Base-by-base conservation (phyloP, 768 basidiomycete species). In the Trametes maxima region DNA sequence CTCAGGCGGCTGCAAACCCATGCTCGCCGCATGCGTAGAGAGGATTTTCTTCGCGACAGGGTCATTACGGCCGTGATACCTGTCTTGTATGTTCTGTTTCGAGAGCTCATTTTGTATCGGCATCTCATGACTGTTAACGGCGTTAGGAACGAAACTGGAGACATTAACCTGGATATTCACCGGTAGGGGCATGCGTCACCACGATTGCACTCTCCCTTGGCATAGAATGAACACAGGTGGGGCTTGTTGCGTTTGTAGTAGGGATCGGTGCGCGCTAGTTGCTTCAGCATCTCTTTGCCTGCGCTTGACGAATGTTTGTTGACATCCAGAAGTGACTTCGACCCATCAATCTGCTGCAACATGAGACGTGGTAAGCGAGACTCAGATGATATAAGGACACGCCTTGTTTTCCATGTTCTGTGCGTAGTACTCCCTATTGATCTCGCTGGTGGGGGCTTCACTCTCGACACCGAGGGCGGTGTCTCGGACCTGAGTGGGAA, bases 181-280 rank as follows among this genome's bases (percentile, higher is more conserved):
- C 87, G 75, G 74, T 94, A 98, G 1, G 97, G 97, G 73, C 97
- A 99, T 61, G 96, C 94, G 14, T 78, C 76, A 7, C 97, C 97
- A 44, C 97, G 85, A 42, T 82, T 93, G 73, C 97, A 99, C 57
- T 95, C 91, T 0, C 97, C 97, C 76, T 98, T 99, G 51, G 83
- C 88, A 71, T 88, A 98, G 82, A 98, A 98, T 2, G 92, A 93
- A 74, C 97, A 99, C 14, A 97, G 71, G 65, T 98, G 91, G 47
- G 97, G 94, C 57, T 90, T 79, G 76, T 98, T 99, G 58, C 96
- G 88, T 75, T 98, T 97, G 79, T 98, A 98, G 73, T 94, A 94
- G 0, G 97, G 97, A 69, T 98, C 96, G 33, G 92, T 92, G 66
- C 96, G 85, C 22, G 97, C 97, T 12, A 99, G 78, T 65, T 91